Evolutionary conservation across 2,329 filamentous ascomycete genomes (phyloP), one percentile per base, ranked within the genome.

Genomic region (Fusarium sp.): DNA sequence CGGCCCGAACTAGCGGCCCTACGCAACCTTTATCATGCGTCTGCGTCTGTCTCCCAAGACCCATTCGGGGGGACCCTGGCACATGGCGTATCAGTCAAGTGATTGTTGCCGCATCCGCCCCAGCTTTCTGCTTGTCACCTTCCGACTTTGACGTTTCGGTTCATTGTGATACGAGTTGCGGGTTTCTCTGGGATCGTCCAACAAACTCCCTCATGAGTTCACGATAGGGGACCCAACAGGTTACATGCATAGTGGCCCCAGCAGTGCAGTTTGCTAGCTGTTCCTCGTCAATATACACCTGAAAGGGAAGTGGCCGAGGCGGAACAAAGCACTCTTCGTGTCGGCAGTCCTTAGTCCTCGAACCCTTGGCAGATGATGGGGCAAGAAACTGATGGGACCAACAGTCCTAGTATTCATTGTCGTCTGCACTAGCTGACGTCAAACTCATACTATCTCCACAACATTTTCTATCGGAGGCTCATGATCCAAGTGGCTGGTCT

Each of bases 1-100:
- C 68, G 65, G 72, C 58, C 73, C 54, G 43, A 52, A 63, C 63
- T 64, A 58, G 68, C 61, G 65, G 57, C 63, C 68, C 59, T 59
- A 68, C 38, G 58, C 61, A 77, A 66, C 50, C 67, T 66, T 35
- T 63, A 66, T 66, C 67, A 69, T 76, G 68, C 72, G 66, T 69
- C 60, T 71, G 50, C 60, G 37, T 67, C 66, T 65, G 43, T 61
- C 50, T 69, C 68, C 62, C n/a, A 20, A 63, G 64, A 68, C 65
- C 70, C 69, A 77, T 70, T n/a, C 67, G 58, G 63, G 57, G 25
- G 59, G 56, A 45, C 73, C 79, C 71, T 71, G 71, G 76, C 72
- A 80, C 79, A 80, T 80, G 62, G 68, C 57, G 68, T 71, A 71
- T 62, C 66, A 74, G 78, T 80, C 79, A 81, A 80, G 79, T 80